Evolutionary conservation across 2,329 filamentous ascomycete species (phyloP).

Genomic region (Trichoderma guizhouense): DNA sequence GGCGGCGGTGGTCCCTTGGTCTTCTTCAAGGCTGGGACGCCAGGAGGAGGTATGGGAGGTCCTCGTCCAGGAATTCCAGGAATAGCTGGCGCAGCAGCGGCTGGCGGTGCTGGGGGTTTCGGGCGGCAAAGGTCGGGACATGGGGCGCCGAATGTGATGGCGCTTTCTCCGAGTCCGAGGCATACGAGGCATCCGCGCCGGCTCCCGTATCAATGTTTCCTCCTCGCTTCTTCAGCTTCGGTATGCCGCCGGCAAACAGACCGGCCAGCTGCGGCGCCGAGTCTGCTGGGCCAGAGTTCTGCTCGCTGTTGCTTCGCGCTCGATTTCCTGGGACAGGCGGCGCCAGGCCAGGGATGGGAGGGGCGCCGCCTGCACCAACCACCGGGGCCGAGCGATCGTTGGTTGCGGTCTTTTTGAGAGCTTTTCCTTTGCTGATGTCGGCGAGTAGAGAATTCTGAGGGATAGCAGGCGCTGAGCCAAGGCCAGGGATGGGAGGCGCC

Average conservation of each 20-base stretch:
- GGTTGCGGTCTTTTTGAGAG: conserved; percentile 79
- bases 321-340: conserved; percentile 67
- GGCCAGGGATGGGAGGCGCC: conserved; percentile 58
- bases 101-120: conserved; percentile 46
- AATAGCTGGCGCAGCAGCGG: conserved; percentile 46
- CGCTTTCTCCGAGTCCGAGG: conserved; percentile 66
- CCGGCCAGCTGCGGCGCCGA: conserved; percentile 78
- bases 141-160: conserved; percentile 34
- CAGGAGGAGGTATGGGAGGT: conserved; percentile 40
- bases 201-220: conserved; percentile 71
- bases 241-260: conserved; percentile 90
- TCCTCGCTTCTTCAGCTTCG: conserved; percentile 84
- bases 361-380: conserved; percentile 67
- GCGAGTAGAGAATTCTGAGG: conserved; percentile 77
- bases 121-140: conserved; percentile 54
- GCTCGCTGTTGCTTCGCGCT: conserved; percentile 81
- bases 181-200: conserved; percentile 62
- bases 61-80: conserved; percentile 55
- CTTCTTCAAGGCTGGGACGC: conserved; percentile 52
- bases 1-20: conserved; percentile 65
- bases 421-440: conserved; percentile 80
- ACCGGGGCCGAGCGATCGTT: conserved; percentile 88
- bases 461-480: conserved; percentile 53
- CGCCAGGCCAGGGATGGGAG: conserved; percentile 65
- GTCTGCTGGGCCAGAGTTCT: conserved; percentile 51